Base-by-base conservation (phyloP, 2,329 filamentous ascomycete genomes). In the Aspergillus neoniger region DNA sequence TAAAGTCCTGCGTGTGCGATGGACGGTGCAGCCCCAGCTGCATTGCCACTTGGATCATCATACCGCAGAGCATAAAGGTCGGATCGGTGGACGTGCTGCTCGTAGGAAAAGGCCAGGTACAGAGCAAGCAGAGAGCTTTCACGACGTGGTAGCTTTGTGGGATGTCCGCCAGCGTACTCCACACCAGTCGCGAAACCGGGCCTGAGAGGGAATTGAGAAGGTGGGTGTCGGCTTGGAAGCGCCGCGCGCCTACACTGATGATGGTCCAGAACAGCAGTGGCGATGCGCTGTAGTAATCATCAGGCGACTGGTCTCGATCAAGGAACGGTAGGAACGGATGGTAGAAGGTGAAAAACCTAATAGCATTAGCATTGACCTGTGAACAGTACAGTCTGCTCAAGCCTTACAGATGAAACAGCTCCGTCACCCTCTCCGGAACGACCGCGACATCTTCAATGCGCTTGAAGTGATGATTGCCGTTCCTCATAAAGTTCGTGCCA, bases 191-290 rank as follows among this genome's bases (percentile, higher is more conserved):
- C 39, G 81, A 83, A 60, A 87, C 75, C 2, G 85, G 86, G 4
- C 74, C 77, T n/a, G 77, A 70, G 12, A 82, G 73, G 67, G 72
- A 84, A 56, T 80, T 81, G 52, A 89, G 77, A 23, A 89, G 75
- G 12, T 76, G 77, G 0, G 82, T 76, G 62, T 88, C 85, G 7
- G 77, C 71, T 17, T 81, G 80, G 63, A 84, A 88, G 52, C 86
- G 83, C 39, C 87, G 83, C 38, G 86, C 83, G 10, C 86, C 86
- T 41, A 88, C 82, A 39, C 83, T 83, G 48, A 89, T 79, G 51
- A 89, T 85, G 25, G 85, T 85, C 87, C 87, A 90, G 72, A 88
- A 88, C n/a, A 89, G 79, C 5, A 90, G 75, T n/a, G 84, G 85
- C 47, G 84, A 86, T 36, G 82, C 76, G 14, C 80, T 79, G 64